Evolutionary conservation across 306 rosid species (phyloP).

Genomic region (Hippophae rhamnoides): DNA sequence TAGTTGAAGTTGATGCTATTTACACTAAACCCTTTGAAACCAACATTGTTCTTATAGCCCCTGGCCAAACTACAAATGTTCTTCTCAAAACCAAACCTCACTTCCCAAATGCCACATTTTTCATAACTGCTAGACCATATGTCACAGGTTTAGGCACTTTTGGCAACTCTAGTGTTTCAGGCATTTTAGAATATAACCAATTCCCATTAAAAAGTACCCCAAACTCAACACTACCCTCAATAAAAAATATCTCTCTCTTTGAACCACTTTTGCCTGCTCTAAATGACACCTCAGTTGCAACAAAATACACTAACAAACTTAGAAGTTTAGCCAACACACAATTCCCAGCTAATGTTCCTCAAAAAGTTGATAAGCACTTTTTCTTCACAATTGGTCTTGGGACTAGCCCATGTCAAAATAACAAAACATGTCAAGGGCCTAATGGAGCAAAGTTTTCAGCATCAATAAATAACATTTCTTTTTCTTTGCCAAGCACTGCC

Average conservation of each 20-base stretch:
- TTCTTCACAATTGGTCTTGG: constrained; percentile 16
- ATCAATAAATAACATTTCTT: constrained; percentile 13
- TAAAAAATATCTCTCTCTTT: constrained; percentile 7
- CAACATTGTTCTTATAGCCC: constrained; percentile 10
- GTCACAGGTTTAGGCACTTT: constrained; percentile 6
- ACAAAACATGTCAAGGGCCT: constrained; percentile 17
- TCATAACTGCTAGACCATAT: constrained; percentile 15
- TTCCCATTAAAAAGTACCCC: not conserved
- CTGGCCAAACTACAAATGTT: constrained; percentile 13
- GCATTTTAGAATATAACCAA: constrained; percentile 9
- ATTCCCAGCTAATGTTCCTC: constrained; percentile 10
- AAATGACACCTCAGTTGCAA: constrained; percentile 9
- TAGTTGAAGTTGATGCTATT: not conserved
- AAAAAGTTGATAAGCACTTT: constrained; percentile 4
- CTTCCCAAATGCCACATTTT: constrained; percentile 15
- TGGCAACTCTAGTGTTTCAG: constrained; percentile 4
- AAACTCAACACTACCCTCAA: not conserved
- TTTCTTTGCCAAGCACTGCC: not conserved
- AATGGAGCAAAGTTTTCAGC: constrained; percentile 7
- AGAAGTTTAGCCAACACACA: constrained; percentile 11
- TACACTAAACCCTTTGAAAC: constrained; percentile 11
- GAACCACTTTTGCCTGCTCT: constrained; percentile 7
- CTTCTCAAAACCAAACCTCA: constrained; percentile 17
- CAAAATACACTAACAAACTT: constrained; percentile 9
- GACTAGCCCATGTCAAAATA: constrained; percentile 6